phyloP scores from a whole-genome alignment of 1,139 yeast species.

The Kodamaea ohmeri region DNA sequence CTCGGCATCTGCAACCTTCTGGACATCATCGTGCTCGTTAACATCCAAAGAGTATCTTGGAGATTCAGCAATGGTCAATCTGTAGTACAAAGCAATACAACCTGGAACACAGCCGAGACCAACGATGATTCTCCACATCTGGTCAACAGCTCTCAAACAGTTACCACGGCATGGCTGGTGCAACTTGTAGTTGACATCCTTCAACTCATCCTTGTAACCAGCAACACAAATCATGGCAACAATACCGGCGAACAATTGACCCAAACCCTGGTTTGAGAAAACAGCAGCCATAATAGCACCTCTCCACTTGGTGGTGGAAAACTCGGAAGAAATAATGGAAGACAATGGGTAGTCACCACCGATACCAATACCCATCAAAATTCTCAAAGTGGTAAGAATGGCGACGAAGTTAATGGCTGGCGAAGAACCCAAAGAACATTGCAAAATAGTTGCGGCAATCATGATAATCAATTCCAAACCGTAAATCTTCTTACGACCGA shows the following conservation, averaged over 20 bases:
- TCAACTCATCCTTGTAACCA: constrained; percentile 63
- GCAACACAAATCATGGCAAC: constrained; percentile 71
- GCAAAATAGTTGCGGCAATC: constrained; percentile 77
- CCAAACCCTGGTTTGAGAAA: constrained; percentile 91
- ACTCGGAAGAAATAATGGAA: constrained; percentile 86
- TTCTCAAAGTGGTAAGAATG: constrained; percentile 70
- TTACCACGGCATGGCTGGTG: constrained; percentile 52
- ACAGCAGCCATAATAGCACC: constrained; percentile 96
- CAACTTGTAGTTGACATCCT: constrained; percentile 46
- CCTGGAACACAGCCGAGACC: constrained; percentile 94
- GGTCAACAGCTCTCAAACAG: constrained; percentile 78
- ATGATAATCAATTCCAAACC: constrained; percentile 85
- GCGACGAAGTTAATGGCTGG: constrained; percentile 73
- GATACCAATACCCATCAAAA: constrained; percentile 92
- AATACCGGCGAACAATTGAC: constrained; percentile 83
- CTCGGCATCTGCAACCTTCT: constrained; percentile 58
- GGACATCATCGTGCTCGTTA: constrained; percentile 51
- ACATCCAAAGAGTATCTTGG: constrained; percentile 86
- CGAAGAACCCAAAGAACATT: constrained; percentile 66
- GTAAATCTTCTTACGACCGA: constrained; percentile 86
- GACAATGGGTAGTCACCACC: constrained; percentile 99
- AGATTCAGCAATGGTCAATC: constrained; percentile 91
- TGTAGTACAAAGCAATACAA: constrained; percentile 73
- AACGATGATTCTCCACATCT: constrained; percentile 88
- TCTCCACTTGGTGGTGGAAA: constrained; percentile 90